Evolutionary conservation across 352 stramenopile species (phyloP), one percentile per base, ranked within the genome.

Genomic region (Hyaloperonospora brassicae): DNA sequence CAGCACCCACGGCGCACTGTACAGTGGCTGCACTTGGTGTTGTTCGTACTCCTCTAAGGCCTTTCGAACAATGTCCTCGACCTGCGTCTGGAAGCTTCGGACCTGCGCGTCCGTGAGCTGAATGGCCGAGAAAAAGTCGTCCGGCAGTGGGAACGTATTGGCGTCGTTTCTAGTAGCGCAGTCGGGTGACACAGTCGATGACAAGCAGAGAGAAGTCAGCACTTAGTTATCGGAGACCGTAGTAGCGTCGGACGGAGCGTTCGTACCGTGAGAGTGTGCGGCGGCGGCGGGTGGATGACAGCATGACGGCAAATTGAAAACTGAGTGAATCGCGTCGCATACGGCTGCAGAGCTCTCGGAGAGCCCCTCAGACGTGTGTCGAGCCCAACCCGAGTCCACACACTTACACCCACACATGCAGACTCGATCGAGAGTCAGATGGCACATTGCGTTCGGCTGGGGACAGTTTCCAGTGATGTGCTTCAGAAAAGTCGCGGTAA

Each of bases 111-210:
- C 61, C 34, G 68, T 58, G 35, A 79, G 55, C 31, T 71, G 47
- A 10, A 68, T 25, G 14, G 62, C 50, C 21, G 70, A 62, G 55
- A 79, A 79, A 42, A 73, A 76, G 50, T 65, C 56, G 22, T 73
- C 53, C 5, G 70, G 64, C 41, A 79, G 34, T 22, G 70, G 68
- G 24, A 76, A 76, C 44, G 51, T 62, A 52, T 71, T 71, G 14
- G 59, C n/a, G 45, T 65, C 59, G 31, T 60, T 61, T 41, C 63
- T 71, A 34, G 0, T 8, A 8, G 17, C 17, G 17, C 17, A 47
- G 47, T 47, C 23, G 38, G 30, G 24, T 23, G 42, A 11, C 45
- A 36, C 22, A 35, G 5, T 49, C n/a, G 6, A 39, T 44, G 23
- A 52, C 44, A 50, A 7, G 10, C 25, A 14, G 10, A 42, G 5